Base-by-base conservation (phyloP, 352 stramenopile species). In the Aphanomyces stellatus region DNA sequence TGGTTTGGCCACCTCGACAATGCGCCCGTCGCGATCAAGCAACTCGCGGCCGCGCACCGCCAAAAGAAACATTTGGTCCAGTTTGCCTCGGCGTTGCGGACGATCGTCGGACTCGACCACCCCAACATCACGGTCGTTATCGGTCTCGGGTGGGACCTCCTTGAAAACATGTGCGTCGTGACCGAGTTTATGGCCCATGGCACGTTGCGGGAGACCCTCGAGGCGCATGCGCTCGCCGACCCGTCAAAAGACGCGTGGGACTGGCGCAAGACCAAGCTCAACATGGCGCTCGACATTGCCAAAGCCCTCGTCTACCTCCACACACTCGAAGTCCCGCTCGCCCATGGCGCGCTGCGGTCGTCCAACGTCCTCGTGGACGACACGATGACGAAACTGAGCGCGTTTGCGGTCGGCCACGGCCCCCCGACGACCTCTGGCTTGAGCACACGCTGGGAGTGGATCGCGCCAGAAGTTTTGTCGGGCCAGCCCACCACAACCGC, bases 261-360 rank as follows among this genome's bases (percentile, higher is more conserved):
- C 19, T 88, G 78, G 80, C 74, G 71, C 19, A n/a, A 66, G 7
- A 70, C 76, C 30, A 87, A 88, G 46, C 33, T 88, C 7, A 74
- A 85, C 42, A 60, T 90, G 8, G 78, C 78, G 7, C 73, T 85
- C 1, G 76, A 86, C 56, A 62, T 88, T 5, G 75, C 77, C 24
- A 80, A 90, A 42, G 82, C 80, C 8, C 71, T 90, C 10, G 76
- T 85, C 28, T 90, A 88, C 61, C 72, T 86, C 24, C 80, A 90
- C 65, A 87, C 82, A 60, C 87, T 90, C 64, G 61, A 41, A 1
- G 80, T 74, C 1, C 77, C 80, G 42, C 72, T 88, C 2, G 72
- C 87, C 10, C 82, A 90, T 42, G 80, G 77, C 28, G 80, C 87
- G 27, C 64, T 88, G 25, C 86, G 85, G 33, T 82, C 80, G 0